These are phyloP conservation scores for Suillus alpinus DNA, from an alignment of 768 basidiomycete species.

Conservation along the genomic window DNA sequence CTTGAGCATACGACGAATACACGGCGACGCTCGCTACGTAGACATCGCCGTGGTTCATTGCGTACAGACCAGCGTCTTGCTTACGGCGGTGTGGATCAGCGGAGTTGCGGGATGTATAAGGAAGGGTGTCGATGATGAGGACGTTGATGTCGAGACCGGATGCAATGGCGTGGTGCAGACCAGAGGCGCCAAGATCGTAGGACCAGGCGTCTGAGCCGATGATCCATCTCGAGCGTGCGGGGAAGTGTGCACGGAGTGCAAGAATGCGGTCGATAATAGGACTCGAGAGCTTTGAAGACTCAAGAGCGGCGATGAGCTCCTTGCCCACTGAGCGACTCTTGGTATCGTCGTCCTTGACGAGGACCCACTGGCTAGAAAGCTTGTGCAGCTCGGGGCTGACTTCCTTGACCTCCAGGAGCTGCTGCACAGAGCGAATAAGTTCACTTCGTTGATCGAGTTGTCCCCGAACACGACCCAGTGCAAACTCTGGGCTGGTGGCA, in stretches of 20 bases:
- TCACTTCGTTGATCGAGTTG: constrained; percentile 73
- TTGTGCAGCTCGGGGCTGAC: constrained; percentile 59
- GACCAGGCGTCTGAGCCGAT: constrained; percentile 98
- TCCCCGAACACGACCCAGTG: constrained; percentile 86
- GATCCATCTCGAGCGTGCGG: constrained; percentile 85
- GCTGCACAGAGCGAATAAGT: constrained; percentile 62
- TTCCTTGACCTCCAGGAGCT: constrained; percentile 53
- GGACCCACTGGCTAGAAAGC: constrained; percentile 76
- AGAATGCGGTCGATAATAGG: constrained; percentile 56
- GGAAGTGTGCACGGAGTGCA: constrained; percentile 57
- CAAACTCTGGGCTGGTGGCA: constrained; percentile 92
- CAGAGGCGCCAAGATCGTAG: constrained; percentile 93
- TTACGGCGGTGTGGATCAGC: constrained; percentile 76
- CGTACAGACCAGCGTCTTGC: constrained; percentile 96
- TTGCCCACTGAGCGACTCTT: constrained; percentile 61
- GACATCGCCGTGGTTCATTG: constrained; percentile 97
- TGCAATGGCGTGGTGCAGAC: constrained; percentile 90
- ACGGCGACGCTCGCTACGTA: constrained; percentile 95
- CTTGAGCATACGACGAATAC: constrained; percentile 93
- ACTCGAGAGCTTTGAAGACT: constrained; percentile 37
- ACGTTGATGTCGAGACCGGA: constrained; percentile 92
- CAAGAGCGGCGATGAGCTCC: constrained; percentile 51
- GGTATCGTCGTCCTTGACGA: constrained; percentile 65
- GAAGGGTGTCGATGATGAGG: constrained; percentile 89
- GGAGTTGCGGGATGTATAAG: constrained; percentile 77